Conservation (phyloP, 768 basidiomycete species). For the Xanthoconium stramineum region DNA sequence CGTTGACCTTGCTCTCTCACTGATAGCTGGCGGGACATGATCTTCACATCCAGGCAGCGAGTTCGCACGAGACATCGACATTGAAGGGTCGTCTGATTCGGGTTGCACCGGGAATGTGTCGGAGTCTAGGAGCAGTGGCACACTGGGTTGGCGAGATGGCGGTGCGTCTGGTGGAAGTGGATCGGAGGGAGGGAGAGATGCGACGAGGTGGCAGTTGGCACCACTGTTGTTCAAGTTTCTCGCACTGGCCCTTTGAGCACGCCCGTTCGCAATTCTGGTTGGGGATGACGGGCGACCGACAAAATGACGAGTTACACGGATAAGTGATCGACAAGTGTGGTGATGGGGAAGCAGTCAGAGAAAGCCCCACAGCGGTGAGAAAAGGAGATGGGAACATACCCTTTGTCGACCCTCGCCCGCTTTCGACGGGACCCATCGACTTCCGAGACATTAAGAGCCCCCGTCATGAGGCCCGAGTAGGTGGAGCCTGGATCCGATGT, state of each 20-base stretch:
- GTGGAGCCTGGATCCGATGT: slow-evolving; percentile 85
- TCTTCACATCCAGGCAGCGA: slow-evolving; percentile 39
- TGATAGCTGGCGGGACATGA: slow-evolving; percentile 10
- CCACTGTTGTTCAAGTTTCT: slow-evolving; percentile 52
- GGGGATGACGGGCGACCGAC: slow-evolving; percentile 9
- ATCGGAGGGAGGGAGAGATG: slow-evolving; percentile 28
- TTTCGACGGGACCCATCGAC: slow-evolving; percentile 67
- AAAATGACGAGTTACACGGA: slow-evolving; percentile 10
- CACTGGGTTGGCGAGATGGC: slow-evolving; percentile 35
- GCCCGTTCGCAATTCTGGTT: slow-evolving; percentile 54
- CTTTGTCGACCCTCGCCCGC: slow-evolving; percentile 69
- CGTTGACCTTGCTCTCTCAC: slow-evolving; percentile 26
- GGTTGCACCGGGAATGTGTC: slow-evolving; percentile 50
- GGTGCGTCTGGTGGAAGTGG: slow-evolving; percentile 39
- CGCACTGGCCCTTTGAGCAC: slow-evolving; percentile 71
- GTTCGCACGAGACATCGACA: slow-evolving; percentile 61
- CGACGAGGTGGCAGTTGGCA: slow-evolving; percentile 34
- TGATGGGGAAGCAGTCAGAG: slow-evolving; percentile 23
- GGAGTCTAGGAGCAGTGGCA: slow-evolving; percentile 45
- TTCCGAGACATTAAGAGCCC: slow-evolving; percentile 55
- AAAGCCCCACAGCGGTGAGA: slow-evolving; percentile 20
- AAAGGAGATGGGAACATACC: slow-evolving; percentile 46
- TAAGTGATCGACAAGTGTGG: slow-evolving; percentile 25
- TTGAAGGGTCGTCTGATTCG: slow-evolving; percentile 55
- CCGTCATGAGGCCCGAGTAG: slow-evolving; percentile 73